phyloP scores from a whole-genome alignment of 1,284 basidiomycete genomes.

The Hypsizygus ulmarius region DNA sequence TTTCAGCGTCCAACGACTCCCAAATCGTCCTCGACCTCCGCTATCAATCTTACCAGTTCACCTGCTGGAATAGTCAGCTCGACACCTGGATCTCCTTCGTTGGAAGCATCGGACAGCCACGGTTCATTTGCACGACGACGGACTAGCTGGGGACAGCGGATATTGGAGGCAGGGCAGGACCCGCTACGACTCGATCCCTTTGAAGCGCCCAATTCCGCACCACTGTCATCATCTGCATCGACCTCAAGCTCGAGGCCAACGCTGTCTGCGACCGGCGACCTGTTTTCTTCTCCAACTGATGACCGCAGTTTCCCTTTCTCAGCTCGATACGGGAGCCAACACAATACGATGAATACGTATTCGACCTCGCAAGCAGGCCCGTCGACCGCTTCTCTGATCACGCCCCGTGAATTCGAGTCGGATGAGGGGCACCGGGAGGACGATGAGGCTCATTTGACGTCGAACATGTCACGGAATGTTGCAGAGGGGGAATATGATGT shows the following conservation, averaged over 20 bases:
- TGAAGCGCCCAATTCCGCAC: constrained; percentile 21
- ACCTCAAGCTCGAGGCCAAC: constrained; percentile 14
- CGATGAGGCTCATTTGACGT: constrained; percentile 53
- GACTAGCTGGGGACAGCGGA: constrained; percentile 52
- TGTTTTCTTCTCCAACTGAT: constrained; percentile 41
- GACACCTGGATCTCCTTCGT: constrained; percentile 50
- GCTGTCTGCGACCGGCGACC: constrained; percentile 39
- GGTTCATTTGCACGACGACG: constrained; percentile 45
- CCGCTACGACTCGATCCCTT: constrained; percentile 37
- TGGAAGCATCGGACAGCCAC: constrained; percentile 42
- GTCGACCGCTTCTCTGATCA: constrained; percentile 53
- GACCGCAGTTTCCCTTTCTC: constrained; percentile 26
- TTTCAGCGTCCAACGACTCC: constrained; percentile 28
- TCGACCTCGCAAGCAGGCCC: constrained; percentile 41
- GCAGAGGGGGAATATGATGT: constrained; percentile 28
- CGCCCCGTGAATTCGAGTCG: constrained; percentile 37
- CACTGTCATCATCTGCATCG: constrained; percentile 17
- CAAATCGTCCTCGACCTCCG: constrained; percentile 49
- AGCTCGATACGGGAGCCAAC: constrained; percentile 26
- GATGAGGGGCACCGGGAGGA: constrained; percentile 49
- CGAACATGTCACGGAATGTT: constrained; percentile 43
- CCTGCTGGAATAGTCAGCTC: constrained; percentile 40
- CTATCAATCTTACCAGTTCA: constrained; percentile 50
- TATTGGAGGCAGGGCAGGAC: constrained; percentile 41
- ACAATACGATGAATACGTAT: constrained; percentile 31